Conservation (phyloP, 768 basidiomycete species). For the Rhodosporidiobolus odoratus region DNA sequence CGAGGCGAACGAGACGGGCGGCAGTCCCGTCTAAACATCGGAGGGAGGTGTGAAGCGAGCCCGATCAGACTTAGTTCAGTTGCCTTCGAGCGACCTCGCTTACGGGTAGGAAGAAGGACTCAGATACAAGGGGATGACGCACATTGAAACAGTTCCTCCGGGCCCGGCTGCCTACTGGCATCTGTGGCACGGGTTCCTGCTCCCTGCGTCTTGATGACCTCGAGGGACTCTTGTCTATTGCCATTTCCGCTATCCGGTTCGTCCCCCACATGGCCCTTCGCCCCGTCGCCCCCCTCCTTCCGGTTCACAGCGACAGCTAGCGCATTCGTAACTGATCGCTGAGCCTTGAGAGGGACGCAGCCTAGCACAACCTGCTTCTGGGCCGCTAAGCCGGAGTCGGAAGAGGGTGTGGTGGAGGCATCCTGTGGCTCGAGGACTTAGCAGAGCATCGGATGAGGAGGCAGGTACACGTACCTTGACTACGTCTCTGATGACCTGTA, state of each 20-base stretch:
- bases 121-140: slow-evolving; percentile 1
- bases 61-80: too few species aligned
- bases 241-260: neutral
- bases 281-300: neutral
- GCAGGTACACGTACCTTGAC: slow-evolving; percentile 11
- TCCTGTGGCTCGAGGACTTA: neutral
- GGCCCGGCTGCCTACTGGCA: slow-evolving; percentile 1
- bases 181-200: too few species aligned
- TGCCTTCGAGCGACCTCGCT: too few species aligned
- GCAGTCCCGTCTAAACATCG: slow-evolving; percentile 23
- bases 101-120: neutral
- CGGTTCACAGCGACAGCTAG: neutral
- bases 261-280: neutral
- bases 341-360: slow-evolving; percentile 20
- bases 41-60: neutral
- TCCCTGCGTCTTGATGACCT: too few species aligned
- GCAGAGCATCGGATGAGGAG: neutral
- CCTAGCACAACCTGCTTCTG: slow-evolving; percentile 17
- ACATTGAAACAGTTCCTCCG: slow-evolving; percentile 33
- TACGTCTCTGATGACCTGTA: slow-evolving; percentile 17
- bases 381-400: neutral
- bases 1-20: slow-evolving; percentile 38
- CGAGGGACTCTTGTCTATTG: too few species aligned
- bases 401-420: neutral
- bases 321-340: neutral